Base-by-base conservation (phyloP, 805 yeast species). In the Starmerella apicola region DNA sequence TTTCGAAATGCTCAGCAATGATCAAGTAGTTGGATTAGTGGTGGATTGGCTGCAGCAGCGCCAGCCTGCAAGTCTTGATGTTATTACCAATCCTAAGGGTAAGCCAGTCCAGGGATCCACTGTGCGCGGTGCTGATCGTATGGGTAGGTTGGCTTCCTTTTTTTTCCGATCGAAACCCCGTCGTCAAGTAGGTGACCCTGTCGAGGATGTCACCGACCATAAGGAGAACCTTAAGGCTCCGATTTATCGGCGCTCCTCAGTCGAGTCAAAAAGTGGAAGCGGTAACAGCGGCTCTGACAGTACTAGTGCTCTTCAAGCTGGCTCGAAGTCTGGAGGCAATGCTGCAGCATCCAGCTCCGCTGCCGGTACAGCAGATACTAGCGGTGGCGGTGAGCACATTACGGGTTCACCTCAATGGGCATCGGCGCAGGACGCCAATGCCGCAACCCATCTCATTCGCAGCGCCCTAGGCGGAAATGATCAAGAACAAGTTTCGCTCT, bases 381-480 rank as follows among this genome's bases (percentile, higher is more conserved):
- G 16, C 6, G 13, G 13, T 7, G 16, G 16, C n/a, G 30, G 30
- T 7, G 12, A 13, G n/a, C 8, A 13, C 18, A 6, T 21, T 6
- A 30, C 19, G 9, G 20, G 15, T 6, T 7, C 26, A 23, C 12
- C 26, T 12, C 17, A n/a, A 6, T 27, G 30, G 30, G 54, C 49
- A 30, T 48, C 56, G 1, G 52, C 86, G 42, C 82, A 83, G 55
- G 98, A 91, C 63, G 72, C 71, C 22, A 91, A 91, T 53, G 94
- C 78, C 8, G 78, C 95, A 1, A 91, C 98, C 0, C 97, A 91
- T 59, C 67, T 91, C 51, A 81, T 91, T 34, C 72, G 98, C 57
- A 88, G 91, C 59, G 97, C 98, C 0, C 67, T 91, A 42, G 94
- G 95, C 5, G 79, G 80, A 19, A 95, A 94, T 0, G 77, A 82